phyloP scores from a whole-genome alignment of 495 filamentous ascomycete species.

The Aspergillus affinis region DNA sequence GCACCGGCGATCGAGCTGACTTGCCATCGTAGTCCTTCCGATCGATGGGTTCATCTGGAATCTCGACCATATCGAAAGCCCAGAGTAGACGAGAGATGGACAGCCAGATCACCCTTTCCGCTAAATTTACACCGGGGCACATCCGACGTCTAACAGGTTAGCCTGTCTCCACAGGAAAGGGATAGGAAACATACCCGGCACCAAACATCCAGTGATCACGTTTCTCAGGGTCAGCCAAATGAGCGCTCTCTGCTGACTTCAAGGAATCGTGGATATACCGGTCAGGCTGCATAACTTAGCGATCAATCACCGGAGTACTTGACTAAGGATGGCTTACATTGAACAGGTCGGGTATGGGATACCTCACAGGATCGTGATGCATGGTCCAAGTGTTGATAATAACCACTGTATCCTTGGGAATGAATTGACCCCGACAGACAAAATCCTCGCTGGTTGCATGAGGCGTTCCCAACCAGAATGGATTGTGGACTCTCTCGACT shows the following conservation, averaged over 20 bases:
- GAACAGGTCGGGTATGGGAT: not conserved
- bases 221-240: not conserved
- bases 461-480: constrained; percentile 1
- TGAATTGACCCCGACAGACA: not conserved
- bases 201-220: constrained; percentile 3
- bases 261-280: not conserved
- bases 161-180: not conserved
- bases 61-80: not conserved
- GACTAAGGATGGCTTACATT: not conserved
- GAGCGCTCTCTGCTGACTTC: not conserved
- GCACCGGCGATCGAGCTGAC: not conserved
- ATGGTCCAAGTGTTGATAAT: not conserved
- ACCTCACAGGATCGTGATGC: not conserved
- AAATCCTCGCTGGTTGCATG: not conserved
- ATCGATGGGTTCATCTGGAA: not conserved
- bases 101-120: not conserved
- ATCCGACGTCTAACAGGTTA: constrained; percentile 1
- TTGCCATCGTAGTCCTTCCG: not conserved
- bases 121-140: not conserved
- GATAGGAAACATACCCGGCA: not conserved
- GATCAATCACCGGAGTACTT: not conserved
- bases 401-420: not conserved
- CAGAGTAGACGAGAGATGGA: not conserved
- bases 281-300: not conserved
- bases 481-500: too few species aligned